Evolutionary conservation across 2,329 filamentous ascomycete genomes (phyloP), one percentile per base, ranked within the genome.

Genomic region (Alternaria longipes): DNA sequence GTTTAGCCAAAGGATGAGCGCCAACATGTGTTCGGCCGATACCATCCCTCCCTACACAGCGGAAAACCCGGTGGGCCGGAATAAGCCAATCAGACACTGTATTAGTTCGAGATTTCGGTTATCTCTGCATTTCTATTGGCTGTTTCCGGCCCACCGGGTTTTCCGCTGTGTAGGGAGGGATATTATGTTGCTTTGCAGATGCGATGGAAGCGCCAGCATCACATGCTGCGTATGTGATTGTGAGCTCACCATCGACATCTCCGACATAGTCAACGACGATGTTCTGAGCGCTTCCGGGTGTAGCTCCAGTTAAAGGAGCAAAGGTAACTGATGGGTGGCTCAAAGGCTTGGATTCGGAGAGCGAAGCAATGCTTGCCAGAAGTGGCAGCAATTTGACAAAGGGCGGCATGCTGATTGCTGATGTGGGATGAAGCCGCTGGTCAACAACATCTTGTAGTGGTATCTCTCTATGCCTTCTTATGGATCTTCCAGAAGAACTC

Each of bases 1-100:
- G 64, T 51, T 65, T 70, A 4, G 70, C 68, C 12, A 60, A 56
- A 11, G 69, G 62, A 51, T 71, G 69, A 5, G 60, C 36, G 36
- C 69, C 70, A 1, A 73, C 60, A 36, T 71, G 65, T 1, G 69
- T 71, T 20, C 41, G 65, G 11, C 69, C 70, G 20, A 73, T 49
- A n/a, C n/a, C n/a, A n/a, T n/a, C n/a, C n/a, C n/a, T n/a, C n/a
- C n/a, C n/a, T n/a, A n/a, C n/a, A n/a, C n/a, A n/a, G n/a, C n/a
- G n/a, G n/a, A n/a, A n/a, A n/a, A n/a, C n/a, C n/a, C n/a, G n/a
- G n/a, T n/a, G n/a, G n/a, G n/a, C n/a, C n/a, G n/a, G n/a, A n/a
- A n/a, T n/a, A n/a, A n/a, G n/a, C n/a, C n/a, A n/a, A n/a, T n/a
- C n/a, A n/a, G n/a, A n/a, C n/a, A n/a, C n/a, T n/a, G n/a, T n/a